phyloP scores from a whole-genome alignment of 139 green algal species.

The Gonium pectorale region DNA sequence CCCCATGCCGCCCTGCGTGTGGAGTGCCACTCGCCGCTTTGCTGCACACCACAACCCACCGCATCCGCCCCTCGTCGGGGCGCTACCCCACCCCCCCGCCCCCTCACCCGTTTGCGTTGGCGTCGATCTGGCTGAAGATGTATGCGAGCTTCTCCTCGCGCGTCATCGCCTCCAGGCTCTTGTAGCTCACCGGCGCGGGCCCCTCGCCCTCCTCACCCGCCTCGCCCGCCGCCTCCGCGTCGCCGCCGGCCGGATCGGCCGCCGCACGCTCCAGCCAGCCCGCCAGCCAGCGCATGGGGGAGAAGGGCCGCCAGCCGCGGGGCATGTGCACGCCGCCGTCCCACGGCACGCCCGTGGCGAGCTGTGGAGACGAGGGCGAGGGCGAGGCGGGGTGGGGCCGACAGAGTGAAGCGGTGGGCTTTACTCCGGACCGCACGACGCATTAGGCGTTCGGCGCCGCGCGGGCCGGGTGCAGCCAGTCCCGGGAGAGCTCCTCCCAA shows the following conservation, averaged over 20 bases:
- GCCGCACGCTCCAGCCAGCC: conserved; percentile 14
- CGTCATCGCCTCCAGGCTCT: conserved; percentile 20
- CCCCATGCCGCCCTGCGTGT: too few relatives aligned
- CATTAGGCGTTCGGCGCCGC: background rate
- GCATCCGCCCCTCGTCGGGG: too few relatives aligned
- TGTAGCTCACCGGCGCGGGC: background rate
- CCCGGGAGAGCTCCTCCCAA: background rate
- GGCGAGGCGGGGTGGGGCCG: background rate
- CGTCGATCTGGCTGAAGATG: conserved; percentile 45
- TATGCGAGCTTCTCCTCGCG: conserved; percentile 42
- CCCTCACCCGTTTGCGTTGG: conserved; percentile 25
- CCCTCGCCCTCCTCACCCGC: conserved; percentile 6
- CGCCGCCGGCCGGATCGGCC: background rate
- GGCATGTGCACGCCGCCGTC: conserved; percentile 48
- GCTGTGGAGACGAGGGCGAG: background rate
- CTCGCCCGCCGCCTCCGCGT: background rate
- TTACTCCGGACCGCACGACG: too few relatives aligned
- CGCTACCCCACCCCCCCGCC: too few relatives aligned
- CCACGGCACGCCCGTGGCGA: conserved; percentile 38
- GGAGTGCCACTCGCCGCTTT: too few relatives aligned
- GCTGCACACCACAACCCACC: too few relatives aligned
- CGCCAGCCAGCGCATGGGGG: conserved; percentile 43
- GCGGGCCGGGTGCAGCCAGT: too few relatives aligned
- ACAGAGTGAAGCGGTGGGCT: background rate
- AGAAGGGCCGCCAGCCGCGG: conserved; percentile 51